Conservation (phyloP, 768 basidiomycete species). For the Russula compacta region DNA sequence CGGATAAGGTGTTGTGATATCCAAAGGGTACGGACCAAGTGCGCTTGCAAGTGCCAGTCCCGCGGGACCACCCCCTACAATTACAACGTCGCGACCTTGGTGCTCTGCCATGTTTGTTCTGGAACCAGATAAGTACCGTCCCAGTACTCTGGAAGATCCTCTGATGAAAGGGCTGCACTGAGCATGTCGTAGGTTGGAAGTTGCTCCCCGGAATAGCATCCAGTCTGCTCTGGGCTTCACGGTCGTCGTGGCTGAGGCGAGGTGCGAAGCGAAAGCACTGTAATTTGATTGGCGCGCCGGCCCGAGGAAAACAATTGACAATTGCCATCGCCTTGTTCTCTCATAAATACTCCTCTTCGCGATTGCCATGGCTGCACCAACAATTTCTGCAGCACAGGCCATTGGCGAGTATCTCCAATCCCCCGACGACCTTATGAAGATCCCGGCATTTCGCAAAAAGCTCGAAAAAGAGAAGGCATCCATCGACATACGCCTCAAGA, state of each 20-base stretch:
- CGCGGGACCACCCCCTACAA: constrained; percentile 90
- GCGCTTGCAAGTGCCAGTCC: constrained; percentile 86
- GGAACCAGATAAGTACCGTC: background rate
- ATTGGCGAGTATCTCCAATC: constrained; percentile 87
- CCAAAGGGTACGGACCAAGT: constrained; percentile 46
- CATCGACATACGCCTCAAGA: constrained; percentile 83
- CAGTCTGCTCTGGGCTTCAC: background rate
- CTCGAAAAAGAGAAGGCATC: constrained; percentile 95
- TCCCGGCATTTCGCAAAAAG: constrained; percentile 83
- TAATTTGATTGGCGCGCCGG: background rate
- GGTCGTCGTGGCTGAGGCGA: too few relatives aligned
- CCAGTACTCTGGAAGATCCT: background rate
- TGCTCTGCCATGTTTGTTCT: background rate
- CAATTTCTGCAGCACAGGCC: constrained; percentile 74
- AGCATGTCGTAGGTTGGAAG: background rate
- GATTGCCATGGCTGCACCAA: constrained; percentile 37
- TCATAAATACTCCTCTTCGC: background rate
- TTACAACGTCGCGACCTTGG: constrained; percentile 74
- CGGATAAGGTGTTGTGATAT: background rate
- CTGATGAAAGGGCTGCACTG: background rate
- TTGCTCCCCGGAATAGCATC: background rate
- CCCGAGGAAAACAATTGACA: background rate
- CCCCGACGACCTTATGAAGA: constrained; percentile 87
- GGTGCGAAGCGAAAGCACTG: background rate
- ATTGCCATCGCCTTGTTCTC: too few relatives aligned